A percentile compares a stretch with the other conserved stretches of the same genome.
phyloP scores from a whole-genome alignment of 2,329 filamentous ascomycete species.

The Nothophaeocryptopus gaeumannii region DNA sequence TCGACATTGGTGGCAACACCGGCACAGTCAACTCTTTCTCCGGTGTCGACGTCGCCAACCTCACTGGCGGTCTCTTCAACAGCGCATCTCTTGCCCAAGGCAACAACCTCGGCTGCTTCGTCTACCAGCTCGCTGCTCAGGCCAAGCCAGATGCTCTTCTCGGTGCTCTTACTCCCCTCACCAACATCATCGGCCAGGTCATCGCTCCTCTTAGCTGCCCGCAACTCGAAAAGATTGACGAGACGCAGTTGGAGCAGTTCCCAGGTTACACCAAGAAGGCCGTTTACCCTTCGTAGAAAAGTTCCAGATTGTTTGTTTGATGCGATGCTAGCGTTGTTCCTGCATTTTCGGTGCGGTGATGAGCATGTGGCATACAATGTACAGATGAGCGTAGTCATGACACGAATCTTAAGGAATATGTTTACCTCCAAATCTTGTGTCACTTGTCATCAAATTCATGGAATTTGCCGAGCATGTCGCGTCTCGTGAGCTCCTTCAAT shows the following conservation, averaged over 20 bases:
- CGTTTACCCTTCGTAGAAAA: constrained; percentile 11
- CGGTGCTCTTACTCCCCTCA: constrained; percentile 13
- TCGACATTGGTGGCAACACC: constrained; percentile 34
- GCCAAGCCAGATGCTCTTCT: constrained; percentile 32
- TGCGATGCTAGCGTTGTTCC: background rate
- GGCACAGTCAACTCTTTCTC: constrained; percentile 26
- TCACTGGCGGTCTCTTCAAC: constrained; percentile 31
- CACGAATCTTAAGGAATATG: too few species aligned
- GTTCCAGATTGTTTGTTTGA: background rate
- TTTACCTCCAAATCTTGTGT: too few species aligned
- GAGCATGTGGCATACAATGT: too few species aligned
- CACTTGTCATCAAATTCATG: too few species aligned
- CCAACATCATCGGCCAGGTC: constrained; percentile 14
- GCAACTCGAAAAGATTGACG: constrained; percentile 27
- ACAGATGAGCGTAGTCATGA: too few species aligned
- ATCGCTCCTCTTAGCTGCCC: constrained; percentile 26
- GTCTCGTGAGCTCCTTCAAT: too few species aligned
- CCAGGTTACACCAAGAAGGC: constrained; percentile 28
- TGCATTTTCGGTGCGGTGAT: too few species aligned
- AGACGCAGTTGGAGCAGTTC: constrained; percentile 28
- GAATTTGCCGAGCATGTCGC: too few species aligned
- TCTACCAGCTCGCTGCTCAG: constrained; percentile 34
- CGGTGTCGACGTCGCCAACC: constrained; percentile 23
- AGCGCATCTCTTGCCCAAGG: constrained; percentile 24
- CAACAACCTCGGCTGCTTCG: constrained; percentile 41